A percentile compares a stretch with the other conserved stretches of the same genome.
Evolutionary conservation across 2,329 filamentous ascomycete species (phyloP).

Genomic region (Chaetomiaceae sp.): DNA sequence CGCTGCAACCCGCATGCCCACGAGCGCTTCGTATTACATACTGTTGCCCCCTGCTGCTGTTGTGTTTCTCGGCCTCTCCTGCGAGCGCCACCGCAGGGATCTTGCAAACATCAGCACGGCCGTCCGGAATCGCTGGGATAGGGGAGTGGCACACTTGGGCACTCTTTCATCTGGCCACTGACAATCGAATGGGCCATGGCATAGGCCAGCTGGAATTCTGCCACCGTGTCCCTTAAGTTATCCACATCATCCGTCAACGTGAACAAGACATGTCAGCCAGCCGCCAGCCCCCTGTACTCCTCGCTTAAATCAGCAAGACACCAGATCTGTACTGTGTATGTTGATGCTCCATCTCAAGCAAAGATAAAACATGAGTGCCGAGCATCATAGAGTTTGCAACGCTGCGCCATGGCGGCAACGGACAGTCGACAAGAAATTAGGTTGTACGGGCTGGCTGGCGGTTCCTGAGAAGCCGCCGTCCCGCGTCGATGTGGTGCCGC

Average conservation of each 20-base stretch:
- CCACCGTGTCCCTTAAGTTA: no score
- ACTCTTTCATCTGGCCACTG: no score
- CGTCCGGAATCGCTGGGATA: conserved; percentile 4
- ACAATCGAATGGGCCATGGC: no score
- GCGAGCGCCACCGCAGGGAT: conserved; percentile 16
- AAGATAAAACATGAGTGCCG: background rate
- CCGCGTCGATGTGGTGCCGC: background rate
- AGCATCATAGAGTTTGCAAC: background rate
- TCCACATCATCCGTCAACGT: no score
- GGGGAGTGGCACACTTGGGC: no score
- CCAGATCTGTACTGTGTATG: no score
- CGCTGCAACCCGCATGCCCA: conserved; percentile 11
- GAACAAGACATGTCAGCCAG: no score
- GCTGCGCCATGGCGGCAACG: background rate
- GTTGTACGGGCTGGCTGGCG: background rate
- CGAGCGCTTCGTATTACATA: conserved; percentile 16
- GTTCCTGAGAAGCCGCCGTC: background rate
- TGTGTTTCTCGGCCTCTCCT: conserved; percentile 13
- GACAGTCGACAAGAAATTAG: background rate
- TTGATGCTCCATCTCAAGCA: no score
- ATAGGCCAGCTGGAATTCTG: no score
- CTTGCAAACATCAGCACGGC: conserved; percentile 12
- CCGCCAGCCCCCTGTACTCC: no score
- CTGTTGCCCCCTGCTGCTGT: conserved; percentile 14
- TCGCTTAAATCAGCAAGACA: no score